Evolutionary conservation across 2,329 filamentous ascomycete genomes (phyloP).

Genomic region (Stromatinia cepivora): DNA sequence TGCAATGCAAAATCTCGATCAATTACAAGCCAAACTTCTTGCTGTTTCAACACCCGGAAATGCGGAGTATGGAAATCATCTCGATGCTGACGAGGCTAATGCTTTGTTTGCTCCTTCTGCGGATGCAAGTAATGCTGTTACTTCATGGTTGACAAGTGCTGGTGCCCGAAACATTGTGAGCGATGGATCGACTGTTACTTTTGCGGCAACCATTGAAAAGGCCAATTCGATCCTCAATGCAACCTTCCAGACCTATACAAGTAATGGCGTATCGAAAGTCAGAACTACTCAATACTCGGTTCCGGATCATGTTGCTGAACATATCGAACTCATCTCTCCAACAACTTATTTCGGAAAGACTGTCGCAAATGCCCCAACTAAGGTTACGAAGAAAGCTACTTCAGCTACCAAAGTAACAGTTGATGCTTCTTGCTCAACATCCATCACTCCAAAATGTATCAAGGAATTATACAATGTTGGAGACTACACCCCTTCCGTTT

Average conservation of each 20-base stretch:
- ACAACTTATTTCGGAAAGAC: constrained; percentile 38
- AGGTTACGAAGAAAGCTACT: not conserved
- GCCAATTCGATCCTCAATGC: constrained; percentile 55
- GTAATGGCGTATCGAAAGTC: constrained; percentile 46
- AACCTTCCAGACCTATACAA: constrained; percentile 52
- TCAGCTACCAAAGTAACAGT: constrained; percentile 14
- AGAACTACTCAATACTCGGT: constrained; percentile 36
- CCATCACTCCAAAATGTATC: constrained; percentile 50
- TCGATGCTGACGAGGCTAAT: constrained; percentile 52
- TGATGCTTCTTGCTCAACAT: constrained; percentile 35
- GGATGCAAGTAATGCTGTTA: constrained; percentile 51
- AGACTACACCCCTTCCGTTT: constrained; percentile 47
- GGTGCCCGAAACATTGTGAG: constrained; percentile 48
- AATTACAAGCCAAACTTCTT: constrained; percentile 45
- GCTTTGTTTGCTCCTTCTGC: constrained; percentile 53
- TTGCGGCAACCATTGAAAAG: constrained; percentile 51
- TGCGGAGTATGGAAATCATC: constrained; percentile 54
- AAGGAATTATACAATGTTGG: constrained; percentile 52
- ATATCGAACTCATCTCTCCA: constrained; percentile 37
- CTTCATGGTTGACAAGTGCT: constrained; percentile 55
- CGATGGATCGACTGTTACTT: constrained; percentile 54
- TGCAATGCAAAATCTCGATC: constrained; percentile 48
- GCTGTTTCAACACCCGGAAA: constrained; percentile 53
- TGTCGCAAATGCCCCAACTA: constrained; percentile 19
- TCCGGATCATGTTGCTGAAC: constrained; percentile 29